A percentile compares a stretch with the other conserved stretches of the same genome.
Conservation (phyloP, 495 filamentous ascomycete genomes). For the Bacidia gigantensis region DNA sequence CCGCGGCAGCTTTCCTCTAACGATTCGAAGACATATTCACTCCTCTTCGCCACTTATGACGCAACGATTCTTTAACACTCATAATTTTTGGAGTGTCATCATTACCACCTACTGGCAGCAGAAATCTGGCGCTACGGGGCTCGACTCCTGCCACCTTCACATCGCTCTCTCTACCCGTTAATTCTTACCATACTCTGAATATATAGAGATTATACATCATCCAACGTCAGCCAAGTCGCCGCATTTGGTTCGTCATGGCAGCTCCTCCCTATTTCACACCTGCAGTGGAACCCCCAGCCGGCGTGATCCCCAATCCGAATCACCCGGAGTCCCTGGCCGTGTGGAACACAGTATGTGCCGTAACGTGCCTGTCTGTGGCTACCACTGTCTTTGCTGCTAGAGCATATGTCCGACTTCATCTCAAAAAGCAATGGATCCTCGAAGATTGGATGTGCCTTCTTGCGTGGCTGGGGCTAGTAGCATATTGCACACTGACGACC, state of each 20-base stretch:
- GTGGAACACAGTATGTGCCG: constrained; percentile 16
- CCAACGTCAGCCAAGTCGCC: too few species aligned
- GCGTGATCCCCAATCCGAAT: constrained; percentile 13
- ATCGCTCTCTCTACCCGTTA: too few species aligned
- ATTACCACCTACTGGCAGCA: too few species aligned
- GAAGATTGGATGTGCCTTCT: constrained; percentile 20
- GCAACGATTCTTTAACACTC: too few species aligned
- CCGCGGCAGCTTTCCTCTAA: too few species aligned
- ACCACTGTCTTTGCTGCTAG: constrained; percentile 14
- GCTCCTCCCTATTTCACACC: not conserved
- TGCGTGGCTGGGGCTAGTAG: constrained; percentile 8
- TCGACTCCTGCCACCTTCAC: too few species aligned
- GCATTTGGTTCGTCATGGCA: constrained; percentile 4
- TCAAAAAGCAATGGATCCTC: constrained; percentile 19
- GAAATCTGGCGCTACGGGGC: too few species aligned
- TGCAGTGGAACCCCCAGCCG: constrained; percentile 16
- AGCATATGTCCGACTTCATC: constrained; percentile 16
- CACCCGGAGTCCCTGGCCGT: constrained; percentile 17
- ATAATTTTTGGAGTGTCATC: too few species aligned
- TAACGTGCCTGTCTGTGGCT: constrained; percentile 10
- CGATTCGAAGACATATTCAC: too few species aligned
- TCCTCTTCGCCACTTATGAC: too few species aligned
- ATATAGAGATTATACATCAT: too few species aligned
- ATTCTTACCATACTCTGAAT: too few species aligned
- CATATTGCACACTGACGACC: constrained; percentile 9